Evolutionary conservation across 371 early-diverging fungal genomes (phyloP), one percentile per base, ranked within the genome.

Genomic region (Apophysomyces elegans): DNA sequence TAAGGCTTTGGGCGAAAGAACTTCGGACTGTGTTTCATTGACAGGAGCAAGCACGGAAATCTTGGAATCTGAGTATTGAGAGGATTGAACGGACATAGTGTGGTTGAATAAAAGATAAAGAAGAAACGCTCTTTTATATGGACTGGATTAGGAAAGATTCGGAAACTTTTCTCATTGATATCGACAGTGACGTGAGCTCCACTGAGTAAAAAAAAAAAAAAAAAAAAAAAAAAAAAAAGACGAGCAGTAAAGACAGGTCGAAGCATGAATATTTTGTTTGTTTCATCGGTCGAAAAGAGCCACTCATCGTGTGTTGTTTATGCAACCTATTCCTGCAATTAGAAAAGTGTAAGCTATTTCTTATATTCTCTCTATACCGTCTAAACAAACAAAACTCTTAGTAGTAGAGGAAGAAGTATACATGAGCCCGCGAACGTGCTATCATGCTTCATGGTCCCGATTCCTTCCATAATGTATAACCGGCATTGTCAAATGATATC

Each of bases 1-100:
- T 43, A 94, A 84, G 7, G 95, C 94, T 69, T 87, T 89, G 35
- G 88, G 87, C 13, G 92, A 82, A 62, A 96, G 89, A 68, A 96
- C 90, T 68, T 87, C 78, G 50, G 85, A 84, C 59, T 91, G 86
- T 11, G 73, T 66, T 12, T 73, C 69, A 37, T 73, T 80, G 63
- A 90, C 88, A 70, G 82, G 79, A 69, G 84, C 90, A 46, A 91
- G 83, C 54, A 91, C 79, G 56, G 81, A 78, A 59, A 91, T 87
- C 45, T 90, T 90, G 61, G 88, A 77, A 63, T 86, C 85, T 61
- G 69, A 75, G 35, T 68, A 65, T 57, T 74, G 44, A 38, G 66
- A 37, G 56, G 43, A 39, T 58, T 66, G 67, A 21, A 60, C 56
- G 59, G 72, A 64, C 72, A 71, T 71, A 50, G 37, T 66, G 44